phyloP scores from a whole-genome alignment of 805 yeast genomes.

The Candida ortonii region DNA sequence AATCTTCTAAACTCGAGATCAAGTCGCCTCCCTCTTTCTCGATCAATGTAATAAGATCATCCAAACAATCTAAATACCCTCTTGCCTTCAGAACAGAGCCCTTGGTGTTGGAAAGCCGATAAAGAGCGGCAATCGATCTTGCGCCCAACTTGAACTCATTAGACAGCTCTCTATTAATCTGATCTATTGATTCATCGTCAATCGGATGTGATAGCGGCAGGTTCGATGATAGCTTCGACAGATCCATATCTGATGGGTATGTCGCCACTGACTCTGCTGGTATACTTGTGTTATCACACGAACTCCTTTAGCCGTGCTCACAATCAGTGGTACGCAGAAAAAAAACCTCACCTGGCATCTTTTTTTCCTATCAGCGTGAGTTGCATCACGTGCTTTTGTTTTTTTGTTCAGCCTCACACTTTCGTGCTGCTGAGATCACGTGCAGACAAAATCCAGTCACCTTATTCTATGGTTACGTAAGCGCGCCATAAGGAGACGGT shows the following conservation, averaged over 20 bases:
- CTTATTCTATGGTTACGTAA: too few species aligned
- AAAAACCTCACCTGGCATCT: too few species aligned
- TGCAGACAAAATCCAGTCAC: too few species aligned
- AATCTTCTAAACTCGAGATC: slow-evolving; percentile 34
- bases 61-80: slow-evolving; percentile 62
- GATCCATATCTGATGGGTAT: slow-evolving; percentile 50
- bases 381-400: too few species aligned
- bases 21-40: slow-evolving; percentile 15
- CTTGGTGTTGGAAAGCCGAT: slow-evolving; percentile 56
- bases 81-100: slow-evolving; percentile 44
- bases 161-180: slow-evolving; percentile 51
- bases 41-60: slow-evolving; percentile 42
- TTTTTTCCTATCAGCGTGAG: too few species aligned
- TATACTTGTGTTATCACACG: too few species aligned
- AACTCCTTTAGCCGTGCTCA: too few species aligned
- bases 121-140: slow-evolving; percentile 64
- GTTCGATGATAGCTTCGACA: slow-evolving; percentile 55
- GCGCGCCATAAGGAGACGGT: too few species aligned
- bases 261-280: too few species aligned
- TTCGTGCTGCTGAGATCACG: too few species aligned
- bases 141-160: slow-evolving; percentile 71
- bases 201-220: slow-evolving; percentile 53
- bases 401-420: too few species aligned
- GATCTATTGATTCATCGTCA: slow-evolving; percentile 44
- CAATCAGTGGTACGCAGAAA: too few species aligned